phyloP scores from a whole-genome alignment of 345 rosid species.

The Boechera divaricarpa region DNA sequence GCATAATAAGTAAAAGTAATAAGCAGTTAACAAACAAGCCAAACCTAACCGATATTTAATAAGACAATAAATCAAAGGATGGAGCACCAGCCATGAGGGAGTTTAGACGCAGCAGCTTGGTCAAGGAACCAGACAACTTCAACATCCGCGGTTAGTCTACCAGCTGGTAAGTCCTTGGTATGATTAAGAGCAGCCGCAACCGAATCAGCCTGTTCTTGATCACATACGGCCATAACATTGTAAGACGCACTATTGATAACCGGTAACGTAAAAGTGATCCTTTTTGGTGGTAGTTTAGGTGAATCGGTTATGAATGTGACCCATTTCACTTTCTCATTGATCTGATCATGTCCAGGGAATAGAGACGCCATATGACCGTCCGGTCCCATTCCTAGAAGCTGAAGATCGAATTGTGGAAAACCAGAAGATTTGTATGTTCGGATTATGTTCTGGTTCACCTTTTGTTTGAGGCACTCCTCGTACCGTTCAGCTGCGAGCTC shows the following conservation, averaged over 20 bases:
- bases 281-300: slow-evolving; percentile 78
- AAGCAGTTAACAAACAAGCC: slow-evolving; percentile 10
- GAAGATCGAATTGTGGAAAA: slow-evolving; percentile 77
- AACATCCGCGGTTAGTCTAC: slow-evolving; percentile 66
- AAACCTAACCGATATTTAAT: slow-evolving; percentile 11
- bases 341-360: slow-evolving; percentile 75
- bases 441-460: slow-evolving; percentile 50
- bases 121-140: slow-evolving; percentile 85
- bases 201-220: slow-evolving; percentile 62
- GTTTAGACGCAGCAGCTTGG: slow-evolving; percentile 72
- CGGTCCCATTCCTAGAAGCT: slow-evolving; percentile 87
- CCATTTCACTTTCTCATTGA: slow-evolving; percentile 73
- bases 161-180: slow-evolving; percentile 56
- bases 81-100: slow-evolving; percentile 31
- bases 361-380: slow-evolving; percentile 89
- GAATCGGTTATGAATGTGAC: slow-evolving; percentile 75
- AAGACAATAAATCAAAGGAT: slow-evolving; percentile 23
- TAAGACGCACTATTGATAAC: slow-evolving; percentile 74
- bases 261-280: slow-evolving; percentile 84
- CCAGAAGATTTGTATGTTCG: slow-evolving; percentile 50
- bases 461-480: slow-evolving; percentile 66
- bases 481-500: slow-evolving; percentile 58
- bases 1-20: neutral
- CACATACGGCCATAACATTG: slow-evolving; percentile 69
- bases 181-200: slow-evolving; percentile 56